Conservation (phyloP, 2,329 filamentous ascomycete species). For the Venturia aucupariae region DNA sequence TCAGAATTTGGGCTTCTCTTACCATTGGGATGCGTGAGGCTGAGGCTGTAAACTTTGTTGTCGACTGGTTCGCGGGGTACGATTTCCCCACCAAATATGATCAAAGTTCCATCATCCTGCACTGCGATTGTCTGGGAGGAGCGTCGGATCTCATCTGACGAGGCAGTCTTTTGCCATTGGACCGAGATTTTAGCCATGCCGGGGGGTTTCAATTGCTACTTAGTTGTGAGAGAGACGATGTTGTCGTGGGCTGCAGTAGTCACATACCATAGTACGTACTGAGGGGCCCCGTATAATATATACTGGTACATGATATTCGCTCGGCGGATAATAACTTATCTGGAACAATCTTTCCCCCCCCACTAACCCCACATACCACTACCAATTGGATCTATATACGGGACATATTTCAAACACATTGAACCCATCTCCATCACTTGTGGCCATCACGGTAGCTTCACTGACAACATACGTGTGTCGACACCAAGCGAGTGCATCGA, state of each 20-base stretch:
- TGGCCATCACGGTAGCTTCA: not conserved
- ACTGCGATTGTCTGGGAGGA: slow-evolving; percentile 66
- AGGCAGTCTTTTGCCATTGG: slow-evolving; percentile 3
- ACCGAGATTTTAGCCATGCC: not conserved
- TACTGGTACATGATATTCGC: too few relatives aligned
- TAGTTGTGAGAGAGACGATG: not conserved
- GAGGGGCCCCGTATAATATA: too few relatives aligned
- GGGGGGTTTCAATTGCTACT: not conserved
- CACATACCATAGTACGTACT: too few relatives aligned
- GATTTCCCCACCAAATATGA: slow-evolving; percentile 71
- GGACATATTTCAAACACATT: too few relatives aligned
- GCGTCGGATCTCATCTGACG: slow-evolving; percentile 45
- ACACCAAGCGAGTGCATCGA: not conserved
- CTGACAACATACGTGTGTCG: not conserved
- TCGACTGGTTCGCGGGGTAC: slow-evolving; percentile 58
- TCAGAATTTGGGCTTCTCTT: not conserved
- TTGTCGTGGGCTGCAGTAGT: too few relatives aligned
- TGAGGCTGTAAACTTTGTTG: slow-evolving; percentile 60
- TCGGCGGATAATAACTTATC: too few relatives aligned
- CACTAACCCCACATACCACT: too few relatives aligned
- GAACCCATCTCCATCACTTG: not conserved
- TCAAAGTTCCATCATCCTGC: slow-evolving; percentile 43
- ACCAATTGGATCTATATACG: too few relatives aligned
- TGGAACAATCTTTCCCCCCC: too few relatives aligned
- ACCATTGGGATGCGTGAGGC: slow-evolving; percentile 30